phyloP scores from a whole-genome alignment of 192 early-diverging fungal genomes.

The Backusella sp. region DNA sequence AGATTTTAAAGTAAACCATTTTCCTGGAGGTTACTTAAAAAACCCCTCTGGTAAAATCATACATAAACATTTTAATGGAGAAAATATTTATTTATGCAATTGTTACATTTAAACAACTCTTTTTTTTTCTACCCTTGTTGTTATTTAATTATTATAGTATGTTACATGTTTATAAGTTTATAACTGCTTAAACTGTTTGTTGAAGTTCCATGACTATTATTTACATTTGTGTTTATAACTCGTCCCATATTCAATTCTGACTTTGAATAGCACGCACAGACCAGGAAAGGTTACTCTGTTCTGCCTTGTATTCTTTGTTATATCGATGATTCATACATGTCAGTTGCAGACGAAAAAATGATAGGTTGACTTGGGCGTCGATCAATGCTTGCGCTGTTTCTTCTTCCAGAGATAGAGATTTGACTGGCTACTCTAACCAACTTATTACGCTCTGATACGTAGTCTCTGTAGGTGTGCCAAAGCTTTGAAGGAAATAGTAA shows the following conservation, averaged over 20 bases:
- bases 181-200: background rate
- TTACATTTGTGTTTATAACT: background rate
- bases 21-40: background rate
- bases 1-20: background rate
- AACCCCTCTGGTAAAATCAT: background rate
- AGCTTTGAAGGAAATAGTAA: conserved; percentile 8
- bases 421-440: background rate
- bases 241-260: background rate
- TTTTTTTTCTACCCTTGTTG: too few species aligned
- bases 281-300: background rate
- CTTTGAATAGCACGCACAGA: background rate
- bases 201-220: background rate
- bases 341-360: background rate
- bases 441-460: conserved; percentile 14
- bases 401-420: background rate
- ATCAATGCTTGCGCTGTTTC: background rate
- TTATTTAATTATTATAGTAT: too few species aligned
- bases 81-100: background rate
- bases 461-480: conserved; percentile 1
- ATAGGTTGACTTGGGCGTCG: background rate
- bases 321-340: background rate
- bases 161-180: too few species aligned
- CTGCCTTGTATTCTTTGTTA: background rate
- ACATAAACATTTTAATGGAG: background rate
- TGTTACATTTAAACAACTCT: background rate